phyloP scores from a whole-genome alignment of 495 filamentous ascomycete species.

The Aspergillus sparsus region DNA sequence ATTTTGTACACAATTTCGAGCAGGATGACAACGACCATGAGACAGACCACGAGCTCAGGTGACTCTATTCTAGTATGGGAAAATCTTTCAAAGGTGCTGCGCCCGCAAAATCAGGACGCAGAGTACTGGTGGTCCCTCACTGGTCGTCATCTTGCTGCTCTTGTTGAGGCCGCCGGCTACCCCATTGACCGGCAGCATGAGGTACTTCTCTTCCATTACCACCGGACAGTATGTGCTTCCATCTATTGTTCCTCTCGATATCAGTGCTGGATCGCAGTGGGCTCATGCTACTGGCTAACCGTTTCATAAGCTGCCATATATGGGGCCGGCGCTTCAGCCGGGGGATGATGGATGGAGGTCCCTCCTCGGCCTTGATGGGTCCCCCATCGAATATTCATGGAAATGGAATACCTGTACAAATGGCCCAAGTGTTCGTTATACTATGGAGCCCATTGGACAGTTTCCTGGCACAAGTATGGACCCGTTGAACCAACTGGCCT shows the following conservation, averaged over 20 bases:
- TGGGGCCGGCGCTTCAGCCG: conserved; percentile 14
- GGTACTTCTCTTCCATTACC: conserved; percentile 23
- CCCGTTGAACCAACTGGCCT: background rate
- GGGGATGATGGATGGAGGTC: conserved; percentile 22
- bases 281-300: background rate
- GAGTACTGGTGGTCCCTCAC: conserved; percentile 29
- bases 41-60: no score
- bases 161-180: conserved; percentile 22
- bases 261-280: background rate
- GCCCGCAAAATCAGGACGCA: background rate
- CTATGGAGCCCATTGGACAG: conserved; percentile 13
- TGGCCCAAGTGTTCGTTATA: conserved; percentile 26
- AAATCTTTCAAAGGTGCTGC: no score
- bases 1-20: no score
- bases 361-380: conserved; percentile 23
- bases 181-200: conserved; percentile 19
- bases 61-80: no score
- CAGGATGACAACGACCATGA: no score
- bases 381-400: conserved; percentile 31
- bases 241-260: background rate
- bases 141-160: conserved; percentile 15
- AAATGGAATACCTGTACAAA: conserved; percentile 28
- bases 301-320: conserved; percentile 3
- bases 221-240: conserved; percentile 1
- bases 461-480: background rate